phyloP scores from a whole-genome alignment of 2,329 filamentous ascomycete genomes.

The Pochonia chlamydosporia region DNA sequence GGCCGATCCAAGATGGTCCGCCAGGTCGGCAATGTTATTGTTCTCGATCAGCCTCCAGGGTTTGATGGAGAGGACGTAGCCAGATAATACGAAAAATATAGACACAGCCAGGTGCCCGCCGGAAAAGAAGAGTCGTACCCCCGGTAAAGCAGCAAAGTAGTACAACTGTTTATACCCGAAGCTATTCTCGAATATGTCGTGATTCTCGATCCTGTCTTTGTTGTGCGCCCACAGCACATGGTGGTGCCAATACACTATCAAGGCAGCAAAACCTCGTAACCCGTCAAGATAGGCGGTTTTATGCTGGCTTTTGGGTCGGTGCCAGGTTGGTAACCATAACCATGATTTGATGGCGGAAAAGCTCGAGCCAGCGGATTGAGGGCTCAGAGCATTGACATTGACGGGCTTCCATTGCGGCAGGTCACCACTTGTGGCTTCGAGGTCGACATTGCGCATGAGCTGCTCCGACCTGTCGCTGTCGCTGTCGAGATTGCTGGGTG shows the following conservation, averaged over 20 bases:
- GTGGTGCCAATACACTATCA: conserved; percentile 60
- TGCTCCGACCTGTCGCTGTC: not conserved
- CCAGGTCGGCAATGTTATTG: conserved; percentile 33
- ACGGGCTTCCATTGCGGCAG: conserved; percentile 2
- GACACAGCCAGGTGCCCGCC: conserved; percentile 57
- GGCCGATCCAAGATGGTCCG: conserved; percentile 39
- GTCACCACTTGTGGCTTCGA: not conserved
- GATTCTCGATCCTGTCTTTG: conserved; percentile 10
- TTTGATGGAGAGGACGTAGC: conserved; percentile 48
- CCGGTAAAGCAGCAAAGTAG: conserved; percentile 47
- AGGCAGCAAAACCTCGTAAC: conserved; percentile 59
- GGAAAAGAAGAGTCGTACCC: conserved; percentile 53
- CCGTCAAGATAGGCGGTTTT: conserved; percentile 56
- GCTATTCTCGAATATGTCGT: conserved; percentile 41
- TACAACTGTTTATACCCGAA: conserved; percentile 44
- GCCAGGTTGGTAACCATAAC: not conserved
- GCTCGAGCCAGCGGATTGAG: conserved; percentile 30
- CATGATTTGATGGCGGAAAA: conserved; percentile 4
- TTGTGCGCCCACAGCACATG: conserved; percentile 53
- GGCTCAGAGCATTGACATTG: not conserved
- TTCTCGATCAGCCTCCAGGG: conserved; percentile 40
- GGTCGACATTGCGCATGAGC: conserved; percentile 1
- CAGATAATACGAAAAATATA: conserved; percentile 52
- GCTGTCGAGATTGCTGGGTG: not conserved
- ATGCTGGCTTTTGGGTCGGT: conserved; percentile 25